phyloP scores from a whole-genome alignment of 192 early-diverging fungal genomes.

The Rhizophagus prolifer region DNA sequence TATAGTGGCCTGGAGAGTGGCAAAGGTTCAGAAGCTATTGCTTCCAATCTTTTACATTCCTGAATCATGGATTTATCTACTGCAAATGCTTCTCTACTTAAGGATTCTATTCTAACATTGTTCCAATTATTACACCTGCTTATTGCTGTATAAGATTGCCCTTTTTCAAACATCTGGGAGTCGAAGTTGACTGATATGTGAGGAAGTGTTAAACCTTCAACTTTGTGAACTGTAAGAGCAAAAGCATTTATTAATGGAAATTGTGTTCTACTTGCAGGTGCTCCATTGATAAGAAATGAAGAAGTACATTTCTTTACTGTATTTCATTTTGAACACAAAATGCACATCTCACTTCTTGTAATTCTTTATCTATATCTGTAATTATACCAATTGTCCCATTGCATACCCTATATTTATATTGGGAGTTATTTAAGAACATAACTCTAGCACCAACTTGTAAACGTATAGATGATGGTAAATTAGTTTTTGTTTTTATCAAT shows the following conservation, averaged over 20 bases:
- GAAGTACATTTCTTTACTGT: neutral
- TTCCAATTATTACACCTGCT: neutral
- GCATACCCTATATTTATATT: neutral
- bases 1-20: neutral
- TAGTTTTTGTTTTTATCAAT: neutral
- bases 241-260: conserved; percentile 9
- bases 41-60: neutral
- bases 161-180: neutral
- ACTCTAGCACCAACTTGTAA: neutral
- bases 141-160: neutral
- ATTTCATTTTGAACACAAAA: too few species aligned
- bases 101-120: conserved; percentile 29
- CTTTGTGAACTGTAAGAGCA: conserved; percentile 9
- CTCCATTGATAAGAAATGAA: conserved; percentile 2
- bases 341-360: too few species aligned
- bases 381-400: conserved; percentile 10
- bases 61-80: conserved; percentile 12
- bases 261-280: neutral
- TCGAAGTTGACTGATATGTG: neutral
- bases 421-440: conserved; percentile 5
- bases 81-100: conserved; percentile 23
- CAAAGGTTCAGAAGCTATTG: conserved; percentile 15
- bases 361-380: neutral
- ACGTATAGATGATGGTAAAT: neutral
- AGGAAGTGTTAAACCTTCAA: neutral